Conservation (phyloP, 176 grass and related monocot genomes). For the Dendrocalamus sinicus region DNA sequence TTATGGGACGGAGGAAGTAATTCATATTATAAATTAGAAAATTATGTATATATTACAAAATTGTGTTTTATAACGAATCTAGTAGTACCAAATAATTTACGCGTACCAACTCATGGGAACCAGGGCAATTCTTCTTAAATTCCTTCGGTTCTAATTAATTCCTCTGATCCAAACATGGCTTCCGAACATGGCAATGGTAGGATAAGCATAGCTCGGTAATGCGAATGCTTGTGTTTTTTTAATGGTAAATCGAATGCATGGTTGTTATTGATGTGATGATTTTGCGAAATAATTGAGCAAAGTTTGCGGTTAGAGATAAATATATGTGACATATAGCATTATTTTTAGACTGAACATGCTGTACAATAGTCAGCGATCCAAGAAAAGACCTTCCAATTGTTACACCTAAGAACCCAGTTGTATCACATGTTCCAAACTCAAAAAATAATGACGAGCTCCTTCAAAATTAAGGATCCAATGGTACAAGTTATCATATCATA, state of each 20-base stretch:
- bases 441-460: background rate
- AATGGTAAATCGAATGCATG: background rate
- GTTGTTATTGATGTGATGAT: background rate
- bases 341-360: background rate
- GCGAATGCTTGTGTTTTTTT: background rate
- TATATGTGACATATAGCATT: background rate
- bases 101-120: too few species aligned
- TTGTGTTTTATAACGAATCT: background rate
- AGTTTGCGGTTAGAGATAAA: background rate
- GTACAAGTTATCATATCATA: background rate
- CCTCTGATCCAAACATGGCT: too few species aligned
- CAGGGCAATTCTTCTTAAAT: too few species aligned
- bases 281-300: background rate
- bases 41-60: too few species aligned
- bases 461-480: background rate
- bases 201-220: background rate
- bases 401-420: background rate
- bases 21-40: too few species aligned
- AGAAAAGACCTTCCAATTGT: background rate
- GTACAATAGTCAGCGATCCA: background rate
- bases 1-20: too few species aligned
- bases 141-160: too few species aligned
- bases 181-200: background rate
- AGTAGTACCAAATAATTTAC: background rate
- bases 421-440: background rate